Conservation (phyloP, 2,329 filamentous ascomycete genomes). For the Penicillium verrucosum region DNA sequence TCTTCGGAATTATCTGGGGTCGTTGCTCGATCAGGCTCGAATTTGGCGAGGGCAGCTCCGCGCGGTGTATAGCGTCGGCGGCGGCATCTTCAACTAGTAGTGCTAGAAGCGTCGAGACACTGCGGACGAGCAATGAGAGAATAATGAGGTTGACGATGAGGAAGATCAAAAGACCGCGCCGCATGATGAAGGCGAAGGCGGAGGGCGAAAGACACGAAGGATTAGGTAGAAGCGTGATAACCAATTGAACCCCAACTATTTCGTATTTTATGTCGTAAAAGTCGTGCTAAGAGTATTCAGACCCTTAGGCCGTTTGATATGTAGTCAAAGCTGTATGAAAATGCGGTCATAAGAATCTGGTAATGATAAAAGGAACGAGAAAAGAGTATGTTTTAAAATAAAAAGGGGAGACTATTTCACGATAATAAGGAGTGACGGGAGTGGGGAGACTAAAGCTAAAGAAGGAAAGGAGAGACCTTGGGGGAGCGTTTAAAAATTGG, state of each 20-base stretch:
- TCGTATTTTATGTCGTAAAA: neutral
- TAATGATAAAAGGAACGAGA: neutral
- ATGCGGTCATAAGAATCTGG: neutral
- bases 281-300: neutral
- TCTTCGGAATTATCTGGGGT: slow-evolving; percentile 67
- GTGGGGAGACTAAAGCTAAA: slow-evolving; percentile 21
- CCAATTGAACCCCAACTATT: neutral
- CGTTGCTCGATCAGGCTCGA: slow-evolving; percentile 56
- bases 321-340: neutral
- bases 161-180: slow-evolving; percentile 60
- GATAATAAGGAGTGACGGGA: slow-evolving; percentile 23
- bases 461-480: slow-evolving; percentile 15
- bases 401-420: slow-evolving; percentile 14
- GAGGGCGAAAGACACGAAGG: neutral
- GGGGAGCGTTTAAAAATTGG: slow-evolving; percentile 1
- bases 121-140: slow-evolving; percentile 62
- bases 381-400: neutral
- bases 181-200: slow-evolving; percentile 48
- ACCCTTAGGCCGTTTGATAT: neutral
- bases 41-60: slow-evolving; percentile 64
- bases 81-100: slow-evolving; percentile 66
- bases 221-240: neutral
- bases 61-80: slow-evolving; percentile 62
- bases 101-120: slow-evolving; percentile 67
- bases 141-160: slow-evolving; percentile 63